phyloP scores from a whole-genome alignment of 2,329 filamentous ascomycete species.

The Rosellinia necatrix region DNA sequence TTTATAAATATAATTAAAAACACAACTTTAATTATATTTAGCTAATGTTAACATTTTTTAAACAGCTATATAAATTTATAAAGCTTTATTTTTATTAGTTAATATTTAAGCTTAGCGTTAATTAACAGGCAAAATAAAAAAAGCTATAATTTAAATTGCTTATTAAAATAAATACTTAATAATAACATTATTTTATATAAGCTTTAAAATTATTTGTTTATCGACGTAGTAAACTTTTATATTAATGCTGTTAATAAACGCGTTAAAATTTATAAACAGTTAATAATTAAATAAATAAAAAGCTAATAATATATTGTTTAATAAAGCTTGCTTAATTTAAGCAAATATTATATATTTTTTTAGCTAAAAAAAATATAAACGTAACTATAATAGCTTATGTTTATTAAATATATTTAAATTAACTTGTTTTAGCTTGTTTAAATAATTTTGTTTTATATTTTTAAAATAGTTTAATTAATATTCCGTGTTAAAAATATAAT shows the following conservation, averaged over 20 bases:
- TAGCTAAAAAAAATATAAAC: too few relatives aligned
- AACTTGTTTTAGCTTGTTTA: not conserved
- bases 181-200: not conserved
- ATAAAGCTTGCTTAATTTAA: not conserved
- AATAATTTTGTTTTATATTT: not conserved
- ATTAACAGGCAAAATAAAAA: too few relatives aligned
- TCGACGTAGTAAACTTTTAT: too few relatives aligned
- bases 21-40: not conserved
- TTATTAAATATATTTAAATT: not conserved
- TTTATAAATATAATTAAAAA: not conserved
- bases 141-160: too few relatives aligned
- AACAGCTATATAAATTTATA: not conserved
- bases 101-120: not conserved
- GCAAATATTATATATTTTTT: not conserved
- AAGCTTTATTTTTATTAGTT: slow-evolving; percentile 1
- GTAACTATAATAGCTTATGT: not conserved
- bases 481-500: not conserved
- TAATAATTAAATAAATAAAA: too few relatives aligned
- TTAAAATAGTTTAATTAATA: not conserved
- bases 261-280: too few relatives aligned
- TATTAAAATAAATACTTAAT: too few relatives aligned
- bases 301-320: not conserved
- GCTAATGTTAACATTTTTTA: not conserved
- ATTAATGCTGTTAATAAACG: too few relatives aligned
- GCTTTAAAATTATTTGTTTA: too few relatives aligned